Evolutionary conservation across 768 basidiomycete species (phyloP).

Genomic region (Lactarius sp.): DNA sequence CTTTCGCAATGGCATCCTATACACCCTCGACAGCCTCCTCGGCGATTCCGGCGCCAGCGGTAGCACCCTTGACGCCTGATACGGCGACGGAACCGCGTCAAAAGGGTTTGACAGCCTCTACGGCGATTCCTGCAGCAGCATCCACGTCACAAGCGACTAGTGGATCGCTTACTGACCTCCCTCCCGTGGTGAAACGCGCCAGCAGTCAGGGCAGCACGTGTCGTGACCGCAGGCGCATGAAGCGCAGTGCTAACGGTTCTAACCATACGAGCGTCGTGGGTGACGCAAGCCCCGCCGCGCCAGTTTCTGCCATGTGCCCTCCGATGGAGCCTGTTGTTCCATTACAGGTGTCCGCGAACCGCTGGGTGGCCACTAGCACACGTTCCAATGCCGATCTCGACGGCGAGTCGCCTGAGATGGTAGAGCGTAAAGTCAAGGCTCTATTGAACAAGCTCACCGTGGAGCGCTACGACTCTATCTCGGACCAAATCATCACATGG

Average conservation of each 20-base stretch:
- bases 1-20: not conserved
- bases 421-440: conserved; percentile 88
- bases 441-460: conserved; percentile 94
- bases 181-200: conserved; percentile 38
- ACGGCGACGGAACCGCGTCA: not conserved
- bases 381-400: conserved; percentile 45
- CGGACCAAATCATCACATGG: conserved; percentile 91
- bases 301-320: conserved; percentile 32
- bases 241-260: conserved; percentile 76
- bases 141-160: conserved; percentile 27
- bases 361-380: conserved; percentile 61
- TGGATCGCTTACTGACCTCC: conserved; percentile 33
- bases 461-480: conserved; percentile 95
- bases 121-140: not conserved
- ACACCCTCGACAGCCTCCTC: not conserved
- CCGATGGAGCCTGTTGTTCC: conserved; percentile 68
- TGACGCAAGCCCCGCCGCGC: conserved; percentile 28
- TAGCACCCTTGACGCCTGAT: not conserved
- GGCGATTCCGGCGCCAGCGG: not conserved
- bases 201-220: conserved; percentile 46
- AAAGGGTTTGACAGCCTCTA: not conserved
- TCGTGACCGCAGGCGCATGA: conserved; percentile 64
- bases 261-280: conserved; percentile 45
- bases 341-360: conserved; percentile 68
- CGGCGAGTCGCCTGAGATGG: conserved; percentile 71